Evolutionary conservation across 2,329 filamentous ascomycete genomes (phyloP).

Genomic region (Diaporthe sp.): DNA sequence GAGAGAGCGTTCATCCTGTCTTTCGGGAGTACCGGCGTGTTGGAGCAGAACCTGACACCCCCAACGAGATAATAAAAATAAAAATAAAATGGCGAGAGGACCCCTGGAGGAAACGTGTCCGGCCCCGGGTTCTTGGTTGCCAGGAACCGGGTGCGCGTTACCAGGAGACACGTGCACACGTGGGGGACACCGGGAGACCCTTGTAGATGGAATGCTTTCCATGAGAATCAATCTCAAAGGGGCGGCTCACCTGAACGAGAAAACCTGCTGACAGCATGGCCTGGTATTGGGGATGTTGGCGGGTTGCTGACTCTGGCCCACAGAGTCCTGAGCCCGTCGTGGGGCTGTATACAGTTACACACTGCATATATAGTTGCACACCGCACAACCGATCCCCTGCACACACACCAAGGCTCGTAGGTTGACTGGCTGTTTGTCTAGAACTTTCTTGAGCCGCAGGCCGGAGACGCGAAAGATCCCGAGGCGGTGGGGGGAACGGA

Average conservation of each 20-base stretch:
- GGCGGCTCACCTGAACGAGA: not conserved
- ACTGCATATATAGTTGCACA: not conserved
- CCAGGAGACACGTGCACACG: slow-evolving; percentile 15
- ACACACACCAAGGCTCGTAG: not conserved
- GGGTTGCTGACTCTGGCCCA: not conserved
- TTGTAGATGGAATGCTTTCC: not conserved
- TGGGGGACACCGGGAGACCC: slow-evolving; percentile 18
- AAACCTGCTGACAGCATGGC: not conserved
- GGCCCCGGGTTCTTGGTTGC: not conserved
- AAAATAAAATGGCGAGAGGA: not conserved
- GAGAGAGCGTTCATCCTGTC: not conserved
- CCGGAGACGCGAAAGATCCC: not conserved
- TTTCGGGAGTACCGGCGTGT: not conserved
- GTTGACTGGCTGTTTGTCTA: not conserved
- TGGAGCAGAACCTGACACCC: not conserved
- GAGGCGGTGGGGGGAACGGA: not conserved
- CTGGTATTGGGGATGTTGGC: not conserved
- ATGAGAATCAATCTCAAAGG: not conserved
- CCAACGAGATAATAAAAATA: slow-evolving; percentile 7
- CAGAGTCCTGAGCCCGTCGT: not conserved
- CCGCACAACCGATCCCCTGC: not conserved
- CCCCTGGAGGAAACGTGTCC: not conserved
- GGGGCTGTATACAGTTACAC: not conserved
- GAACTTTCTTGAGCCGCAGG: slow-evolving; percentile 5
- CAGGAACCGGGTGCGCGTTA: not conserved